These are phyloP conservation scores for Fusarium albosuccineum DNA, from an alignment of 2,329 filamentous ascomycete genomes.

Conservation along the genomic window DNA sequence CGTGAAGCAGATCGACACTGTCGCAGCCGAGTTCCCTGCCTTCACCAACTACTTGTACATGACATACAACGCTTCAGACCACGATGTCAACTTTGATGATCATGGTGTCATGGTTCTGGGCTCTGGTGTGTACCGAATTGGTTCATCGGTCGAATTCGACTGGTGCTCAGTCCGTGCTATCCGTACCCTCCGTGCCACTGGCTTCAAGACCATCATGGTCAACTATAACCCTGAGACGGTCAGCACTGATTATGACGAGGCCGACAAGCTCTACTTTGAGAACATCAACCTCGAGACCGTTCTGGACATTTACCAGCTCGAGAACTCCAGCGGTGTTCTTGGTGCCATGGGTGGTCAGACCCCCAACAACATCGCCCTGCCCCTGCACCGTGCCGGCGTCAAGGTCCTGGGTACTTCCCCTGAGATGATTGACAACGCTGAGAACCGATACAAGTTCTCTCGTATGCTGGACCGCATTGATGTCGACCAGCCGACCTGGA, in stretches of 20 bases:
- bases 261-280: constrained; percentile 95
- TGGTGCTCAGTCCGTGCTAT: constrained; percentile 98
- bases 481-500: constrained; percentile 98
- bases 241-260: constrained; percentile 92
- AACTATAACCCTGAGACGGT: constrained; percentile 95
- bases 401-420: constrained; percentile 96
- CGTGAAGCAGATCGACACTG: constrained; percentile 98
- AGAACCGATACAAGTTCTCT: constrained; percentile 99
- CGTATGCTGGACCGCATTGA: constrained; percentile 95
- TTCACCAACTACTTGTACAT: constrained; percentile 96
- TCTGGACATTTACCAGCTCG: constrained; percentile 92
- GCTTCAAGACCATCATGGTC: constrained; percentile 96
- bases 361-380: constrained; percentile 96
- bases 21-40: constrained; percentile 95
- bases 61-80: constrained; percentile 92
- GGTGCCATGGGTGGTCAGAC: constrained; percentile 98
- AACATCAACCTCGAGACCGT: constrained; percentile 93
- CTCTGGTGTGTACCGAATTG: constrained; percentile 96
- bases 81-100: constrained; percentile 87
- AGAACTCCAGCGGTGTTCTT: constrained; percentile 85
- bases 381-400: constrained; percentile 88
- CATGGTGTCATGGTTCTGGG: constrained; percentile 96
- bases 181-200: constrained; percentile 84
- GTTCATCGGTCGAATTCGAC: constrained; percentile 98
- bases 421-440: constrained; percentile 98